Evolutionary conservation across 2,329 filamentous ascomycete genomes (phyloP), one percentile per base, ranked within the genome.

Genomic region (Fusarium udum): DNA sequence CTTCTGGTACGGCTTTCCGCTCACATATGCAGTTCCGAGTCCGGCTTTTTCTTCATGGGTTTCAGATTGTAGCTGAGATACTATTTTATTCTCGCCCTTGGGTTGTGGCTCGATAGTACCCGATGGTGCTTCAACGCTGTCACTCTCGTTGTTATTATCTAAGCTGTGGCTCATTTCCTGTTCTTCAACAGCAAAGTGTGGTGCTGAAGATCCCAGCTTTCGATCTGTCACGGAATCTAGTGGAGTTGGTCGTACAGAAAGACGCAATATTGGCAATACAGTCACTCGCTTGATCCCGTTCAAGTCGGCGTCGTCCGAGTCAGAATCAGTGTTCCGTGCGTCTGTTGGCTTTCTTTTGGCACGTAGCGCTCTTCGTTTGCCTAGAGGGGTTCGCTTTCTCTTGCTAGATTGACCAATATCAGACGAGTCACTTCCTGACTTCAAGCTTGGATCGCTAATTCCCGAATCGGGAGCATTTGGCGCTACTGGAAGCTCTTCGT

Each of bases 111-210:
- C 7, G 6, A 31, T 31, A 2, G 45, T 31, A 0, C 4, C 6
- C 9, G 3, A 16, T 10, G 20, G 14, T 4, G 4, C 0, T 8
- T 48, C 45, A 22, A 12, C 10, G 14, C 4, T 31, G 3, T 0
- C 6, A 4, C 10, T 22, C 14, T n/a, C 10, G 13, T 20, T 9
- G 0, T 0, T 0, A 9, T 1, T 6, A 22, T 16, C 20, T 3
- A 6, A 31, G 4, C 14, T 22, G 9, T 0, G 7, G 4, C 9
- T n/a, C 26, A 6, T n/a, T 48, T 12, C 3, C 20, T 31, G 20
- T 8, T 12, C 9, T 8, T n/a, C 9, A 0, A 0, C 6, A 31
- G 2, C 26, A 22, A 6, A 6, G 0, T n/a, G 1, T 48, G 12
- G 20, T 12, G 0, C 10, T n/a, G 28, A 49, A 2, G 7, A 4